Base-by-base conservation (phyloP, 2,329 filamentous ascomycete genomes). In the Paraphoma chrysanthemicola region DNA sequence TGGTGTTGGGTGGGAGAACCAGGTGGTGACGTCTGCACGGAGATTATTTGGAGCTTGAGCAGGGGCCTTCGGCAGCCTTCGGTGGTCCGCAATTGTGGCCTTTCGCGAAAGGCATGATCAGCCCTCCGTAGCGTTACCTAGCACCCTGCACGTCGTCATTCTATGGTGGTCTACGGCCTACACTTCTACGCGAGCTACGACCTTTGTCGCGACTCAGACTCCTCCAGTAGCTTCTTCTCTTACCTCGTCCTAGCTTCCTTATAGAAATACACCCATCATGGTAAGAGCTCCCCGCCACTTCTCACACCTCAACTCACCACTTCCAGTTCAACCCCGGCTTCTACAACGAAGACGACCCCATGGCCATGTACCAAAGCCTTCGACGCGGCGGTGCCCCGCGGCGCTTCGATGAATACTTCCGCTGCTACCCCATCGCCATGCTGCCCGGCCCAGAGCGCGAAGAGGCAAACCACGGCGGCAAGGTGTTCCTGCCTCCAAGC, bases 321-420 rank as follows among this genome's bases (percentile, higher is more conserved):
- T 29, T 28, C 17, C 62, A 78, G 75, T 78, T 77, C 68, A 74
- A 80, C 63, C 68, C 77, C 57, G 77, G 77, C 56, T 85, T 80
- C 72, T 85, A 82, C 77, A 78, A 80, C 61, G 77, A 83, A 54
- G 81, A 85, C 66, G 84, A 82, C 53, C 78, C 78, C 44, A 81
- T 83, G 76, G 75, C 81, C 55, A 82, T 86, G 71, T 82, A 86
- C 59, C 80, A 81, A 56, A 83, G 86, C 77, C 73, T 85, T 57
- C 80, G 80, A 36, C 81, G 80, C 60, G 80, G 78, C 48, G 77
- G 80, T 30, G 75, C 76, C 70, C 83, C 79, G 67, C 90, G 92
- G 69, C 91, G 93, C 58, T 99, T 99, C 81, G 94, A 99, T 78
- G 95, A 99, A 79, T 98, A 97, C 82, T 98, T 97, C 80, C 90